Conservation (phyloP, 2,329 filamentous ascomycete species). For the Colletotrichum caudatum region DNA sequence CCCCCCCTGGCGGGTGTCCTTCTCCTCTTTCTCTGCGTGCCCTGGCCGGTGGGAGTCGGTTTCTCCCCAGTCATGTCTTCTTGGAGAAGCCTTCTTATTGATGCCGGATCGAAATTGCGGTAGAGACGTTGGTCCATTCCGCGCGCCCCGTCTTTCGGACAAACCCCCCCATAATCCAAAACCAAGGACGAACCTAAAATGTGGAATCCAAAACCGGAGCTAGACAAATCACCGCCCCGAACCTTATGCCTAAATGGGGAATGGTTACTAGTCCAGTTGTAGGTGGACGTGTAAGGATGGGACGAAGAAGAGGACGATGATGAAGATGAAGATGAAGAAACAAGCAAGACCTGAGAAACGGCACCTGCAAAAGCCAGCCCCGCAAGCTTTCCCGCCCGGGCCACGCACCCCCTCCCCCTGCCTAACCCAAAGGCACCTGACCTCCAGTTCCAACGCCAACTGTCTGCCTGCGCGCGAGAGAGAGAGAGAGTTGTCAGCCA, state of each 20-base stretch:
- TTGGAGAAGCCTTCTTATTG: background rate
- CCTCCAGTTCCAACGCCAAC: too few relatives aligned
- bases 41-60: background rate
- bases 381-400: background rate
- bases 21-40: background rate
- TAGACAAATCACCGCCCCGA: background rate
- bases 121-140: background rate
- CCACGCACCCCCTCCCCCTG: background rate
- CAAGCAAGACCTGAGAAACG: background rate
- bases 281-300: too few relatives aligned
- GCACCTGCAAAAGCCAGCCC: background rate
- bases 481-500: background rate
- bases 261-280: background rate
- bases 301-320: background rate
- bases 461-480: background rate
- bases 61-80: background rate
- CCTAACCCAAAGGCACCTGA: background rate
- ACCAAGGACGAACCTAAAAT: too few relatives aligned
- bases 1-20: background rate
- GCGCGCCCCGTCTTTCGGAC: background rate
- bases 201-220: background rate
- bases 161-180: background rate
- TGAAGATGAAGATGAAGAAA: background rate
- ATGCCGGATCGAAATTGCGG: background rate
- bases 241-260: background rate